phyloP scores from a whole-genome alignment of 2,329 filamentous ascomycete species.

The Sclerotinia subarctica region DNA sequence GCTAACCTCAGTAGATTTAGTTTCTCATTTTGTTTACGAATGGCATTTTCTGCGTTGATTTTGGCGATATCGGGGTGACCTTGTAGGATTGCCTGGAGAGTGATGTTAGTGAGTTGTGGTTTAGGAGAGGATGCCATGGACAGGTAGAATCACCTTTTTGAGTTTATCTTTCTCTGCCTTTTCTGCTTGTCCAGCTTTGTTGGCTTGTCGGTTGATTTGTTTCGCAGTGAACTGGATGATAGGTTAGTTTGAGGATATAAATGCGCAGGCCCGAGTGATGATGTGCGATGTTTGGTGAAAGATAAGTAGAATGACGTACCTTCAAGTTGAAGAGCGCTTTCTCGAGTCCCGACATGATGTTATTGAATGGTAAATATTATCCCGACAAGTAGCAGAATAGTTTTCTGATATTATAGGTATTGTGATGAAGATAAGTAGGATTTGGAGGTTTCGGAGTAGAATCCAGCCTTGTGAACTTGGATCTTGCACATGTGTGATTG shows the following conservation, averaged over 20 bases:
- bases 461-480: conserved; percentile 13
- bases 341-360: conserved; percentile 57
- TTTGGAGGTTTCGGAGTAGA: conserved; percentile 9
- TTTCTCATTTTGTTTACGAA: conserved; percentile 61
- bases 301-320: conserved; percentile 40
- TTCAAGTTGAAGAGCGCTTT: conserved; percentile 62
- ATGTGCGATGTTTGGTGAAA: not conserved
- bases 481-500: conserved; percentile 4
- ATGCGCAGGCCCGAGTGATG: conserved; percentile 1
- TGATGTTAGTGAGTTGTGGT: conserved; percentile 15
- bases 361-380: not conserved
- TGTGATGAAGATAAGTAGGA: conserved; percentile 10
- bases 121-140: not conserved
- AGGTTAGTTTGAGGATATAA: conserved; percentile 20
- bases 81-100: conserved; percentile 53
- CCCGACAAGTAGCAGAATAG: not conserved
- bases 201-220: conserved; percentile 59
- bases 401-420: not conserved
- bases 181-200: conserved; percentile 60
- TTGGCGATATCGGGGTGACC: conserved; percentile 59
- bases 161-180: conserved; percentile 58
- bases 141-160: conserved; percentile 48
- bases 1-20: conserved; percentile 56
- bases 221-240: conserved; percentile 54
- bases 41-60: conserved; percentile 61